Evolutionary conservation across 2,329 filamentous ascomycete species (phyloP).

Genomic region (Clonostachys sp.): DNA sequence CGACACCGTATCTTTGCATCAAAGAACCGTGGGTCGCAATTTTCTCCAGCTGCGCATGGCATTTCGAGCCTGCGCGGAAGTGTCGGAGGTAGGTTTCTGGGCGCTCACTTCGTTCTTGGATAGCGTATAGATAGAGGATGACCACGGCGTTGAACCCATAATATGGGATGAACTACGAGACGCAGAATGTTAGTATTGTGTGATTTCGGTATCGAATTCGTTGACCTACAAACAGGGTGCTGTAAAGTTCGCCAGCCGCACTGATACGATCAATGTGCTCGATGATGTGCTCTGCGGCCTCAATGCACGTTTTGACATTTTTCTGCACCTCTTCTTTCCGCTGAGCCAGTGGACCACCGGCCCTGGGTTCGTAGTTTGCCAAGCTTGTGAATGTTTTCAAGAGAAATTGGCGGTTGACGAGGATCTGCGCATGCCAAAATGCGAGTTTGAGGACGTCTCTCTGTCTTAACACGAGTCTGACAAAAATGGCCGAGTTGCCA

Average conservation of each 20-base stretch:
- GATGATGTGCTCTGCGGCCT: constrained; percentile 30
- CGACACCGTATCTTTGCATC: constrained; percentile 32
- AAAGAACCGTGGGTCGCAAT: constrained; percentile 30
- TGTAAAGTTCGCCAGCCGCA: constrained; percentile 25
- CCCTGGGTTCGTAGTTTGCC: background rate
- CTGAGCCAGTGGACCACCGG: background rate
- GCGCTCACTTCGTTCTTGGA: constrained; percentile 23
- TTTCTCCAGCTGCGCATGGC: constrained; percentile 29
- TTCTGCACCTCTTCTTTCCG: constrained; percentile 3
- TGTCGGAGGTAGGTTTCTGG: constrained; percentile 18
- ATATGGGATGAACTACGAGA: constrained; percentile 29
- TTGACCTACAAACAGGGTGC: background rate
- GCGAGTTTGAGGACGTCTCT: constrained; percentile 32
- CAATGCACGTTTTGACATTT: constrained; percentile 20
- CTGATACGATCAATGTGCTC: constrained; percentile 30
- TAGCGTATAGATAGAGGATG: constrained; percentile 36
- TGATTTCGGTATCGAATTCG: too few relatives aligned
- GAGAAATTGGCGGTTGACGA: constrained; percentile 30
- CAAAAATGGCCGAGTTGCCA: constrained; percentile 17
- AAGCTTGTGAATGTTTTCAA: constrained; percentile 22
- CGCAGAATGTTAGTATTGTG: background rate
- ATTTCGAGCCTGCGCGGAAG: constrained; percentile 28
- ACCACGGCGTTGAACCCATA: constrained; percentile 38
- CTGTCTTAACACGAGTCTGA: constrained; percentile 33
- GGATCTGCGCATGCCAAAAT: constrained; percentile 35